These are phyloP conservation scores for Nothopassalora personata DNA, from an alignment of 2,329 filamentous ascomycete species.

Conservation along the genomic window DNA sequence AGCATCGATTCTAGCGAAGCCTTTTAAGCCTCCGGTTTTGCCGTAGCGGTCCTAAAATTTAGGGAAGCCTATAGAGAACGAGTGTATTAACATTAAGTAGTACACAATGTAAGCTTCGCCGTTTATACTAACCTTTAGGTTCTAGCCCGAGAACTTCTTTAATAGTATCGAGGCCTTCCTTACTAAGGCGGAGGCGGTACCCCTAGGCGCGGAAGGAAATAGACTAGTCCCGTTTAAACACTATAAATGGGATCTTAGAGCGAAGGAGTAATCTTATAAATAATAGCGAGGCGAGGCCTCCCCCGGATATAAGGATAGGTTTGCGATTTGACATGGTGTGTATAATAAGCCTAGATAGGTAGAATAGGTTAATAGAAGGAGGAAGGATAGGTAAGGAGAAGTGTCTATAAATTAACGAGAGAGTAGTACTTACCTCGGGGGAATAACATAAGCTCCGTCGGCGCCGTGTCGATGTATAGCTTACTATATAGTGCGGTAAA, in stretches of 20 bases:
- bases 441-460: not conserved
- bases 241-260: slow-evolving; percentile 35
- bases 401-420: not conserved
- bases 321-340: slow-evolving; percentile 24
- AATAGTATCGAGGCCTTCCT: slow-evolving; percentile 55
- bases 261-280: slow-evolving; percentile 36
- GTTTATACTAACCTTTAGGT: no score
- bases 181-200: slow-evolving; percentile 55
- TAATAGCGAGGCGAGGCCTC: slow-evolving; percentile 37
- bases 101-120: no score
- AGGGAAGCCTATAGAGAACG: no score
- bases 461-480: not conserved
- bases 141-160: slow-evolving; percentile 43
- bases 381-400: not conserved
- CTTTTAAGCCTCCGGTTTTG: slow-evolving; percentile 52
- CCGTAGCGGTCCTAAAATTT: slow-evolving; percentile 57
- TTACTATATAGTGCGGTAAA: not conserved
- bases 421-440: not conserved
- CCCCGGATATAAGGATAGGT: slow-evolving; percentile 40
- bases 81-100: no score
- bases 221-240: slow-evolving; percentile 44
- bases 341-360: not conserved
- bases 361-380: not conserved
- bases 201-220: slow-evolving; percentile 57
- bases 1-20: slow-evolving; percentile 49